These are phyloP conservation scores for Chaetomiaceae sp. DNA, from an alignment of 2,329 filamentous ascomycete genomes.

Conservation along the genomic window DNA sequence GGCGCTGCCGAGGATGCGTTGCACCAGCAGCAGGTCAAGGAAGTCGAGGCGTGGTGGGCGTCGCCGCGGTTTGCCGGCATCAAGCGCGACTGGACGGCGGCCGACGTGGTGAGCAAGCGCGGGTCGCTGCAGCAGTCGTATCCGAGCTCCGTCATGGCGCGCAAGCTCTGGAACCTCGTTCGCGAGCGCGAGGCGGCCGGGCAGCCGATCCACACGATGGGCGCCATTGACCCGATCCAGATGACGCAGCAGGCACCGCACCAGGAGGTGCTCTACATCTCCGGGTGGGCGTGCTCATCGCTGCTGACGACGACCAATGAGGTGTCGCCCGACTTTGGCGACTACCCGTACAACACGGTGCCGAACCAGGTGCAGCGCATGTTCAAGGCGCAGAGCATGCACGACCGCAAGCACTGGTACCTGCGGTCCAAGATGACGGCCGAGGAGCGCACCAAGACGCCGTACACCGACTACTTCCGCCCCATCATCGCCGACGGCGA, in stretches of 20 bases:
- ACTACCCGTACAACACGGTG: constrained; percentile 98
- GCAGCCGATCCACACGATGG: constrained; percentile 93
- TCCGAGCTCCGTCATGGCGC: constrained; percentile 88
- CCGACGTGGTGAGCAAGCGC: constrained; percentile 88
- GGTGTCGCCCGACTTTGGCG: constrained; percentile 94
- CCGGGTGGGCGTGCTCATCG: constrained; percentile 95
- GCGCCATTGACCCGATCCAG: constrained; percentile 96
- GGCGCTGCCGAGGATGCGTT: constrained; percentile 78
- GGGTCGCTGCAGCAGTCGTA: constrained; percentile 83
- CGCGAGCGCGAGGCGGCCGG: constrained; percentile 71
- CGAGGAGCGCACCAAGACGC: constrained; percentile 67
- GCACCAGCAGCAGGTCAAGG: constrained; percentile 75
- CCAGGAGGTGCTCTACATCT: constrained; percentile 94
- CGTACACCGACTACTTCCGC: constrained; percentile 86
- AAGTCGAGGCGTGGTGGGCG: constrained; percentile 88
- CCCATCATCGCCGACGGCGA: constrained; percentile 96
- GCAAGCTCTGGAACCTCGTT: constrained; percentile 88
- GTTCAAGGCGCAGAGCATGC: constrained; percentile 93
- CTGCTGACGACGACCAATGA: constrained; percentile 92
- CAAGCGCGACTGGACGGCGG: constrained; percentile 83
- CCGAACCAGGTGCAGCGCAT: constrained; percentile 96
- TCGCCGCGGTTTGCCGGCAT: constrained; percentile 82
- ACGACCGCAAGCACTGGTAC: constrained; percentile 95
- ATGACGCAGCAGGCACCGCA: constrained; percentile 98
- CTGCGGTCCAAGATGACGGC: constrained; percentile 69